Conservation (phyloP, 352 stramenopile genomes). For the Plasmopara halstedii region DNA sequence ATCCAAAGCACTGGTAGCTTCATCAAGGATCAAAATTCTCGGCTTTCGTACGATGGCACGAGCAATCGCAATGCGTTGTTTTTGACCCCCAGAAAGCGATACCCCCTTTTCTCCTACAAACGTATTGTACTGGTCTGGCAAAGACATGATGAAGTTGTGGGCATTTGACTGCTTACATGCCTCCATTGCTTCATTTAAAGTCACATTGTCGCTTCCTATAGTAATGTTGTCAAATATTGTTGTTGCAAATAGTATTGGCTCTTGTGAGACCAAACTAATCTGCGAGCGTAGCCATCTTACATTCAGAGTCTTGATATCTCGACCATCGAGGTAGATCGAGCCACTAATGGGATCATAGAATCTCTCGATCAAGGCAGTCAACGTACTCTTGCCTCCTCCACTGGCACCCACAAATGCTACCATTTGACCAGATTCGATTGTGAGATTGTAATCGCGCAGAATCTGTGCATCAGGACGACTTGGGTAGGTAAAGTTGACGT, state of each 20-base stretch:
- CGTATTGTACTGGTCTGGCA: background rate
- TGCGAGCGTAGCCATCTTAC: background rate
- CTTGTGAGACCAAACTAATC: background rate
- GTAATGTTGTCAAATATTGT: background rate
- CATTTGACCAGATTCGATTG: background rate
- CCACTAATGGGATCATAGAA: slow-evolving; percentile 1
- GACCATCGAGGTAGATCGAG: background rate
- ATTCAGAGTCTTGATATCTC: background rate
- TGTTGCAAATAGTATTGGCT: background rate
- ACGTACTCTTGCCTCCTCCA: background rate
- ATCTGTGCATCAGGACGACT: background rate
- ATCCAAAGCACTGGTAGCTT: slow-evolving; percentile 1
- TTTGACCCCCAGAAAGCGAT: slow-evolving; percentile 1
- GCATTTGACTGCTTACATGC: background rate
- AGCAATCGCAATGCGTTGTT: slow-evolving; percentile 1
- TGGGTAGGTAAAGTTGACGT: background rate
- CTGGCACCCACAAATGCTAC: background rate
- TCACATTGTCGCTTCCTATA: background rate
- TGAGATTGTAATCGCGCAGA: background rate
- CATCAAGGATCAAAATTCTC: background rate
- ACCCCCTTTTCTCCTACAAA: background rate
- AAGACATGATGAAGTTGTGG: background rate
- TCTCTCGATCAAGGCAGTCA: background rate
- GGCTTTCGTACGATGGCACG: background rate
- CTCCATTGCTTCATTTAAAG: background rate